These are phyloP conservation scores for Suillus placidus DNA, from an alignment of 768 basidiomycete genomes.

Conservation along the genomic window DNA sequence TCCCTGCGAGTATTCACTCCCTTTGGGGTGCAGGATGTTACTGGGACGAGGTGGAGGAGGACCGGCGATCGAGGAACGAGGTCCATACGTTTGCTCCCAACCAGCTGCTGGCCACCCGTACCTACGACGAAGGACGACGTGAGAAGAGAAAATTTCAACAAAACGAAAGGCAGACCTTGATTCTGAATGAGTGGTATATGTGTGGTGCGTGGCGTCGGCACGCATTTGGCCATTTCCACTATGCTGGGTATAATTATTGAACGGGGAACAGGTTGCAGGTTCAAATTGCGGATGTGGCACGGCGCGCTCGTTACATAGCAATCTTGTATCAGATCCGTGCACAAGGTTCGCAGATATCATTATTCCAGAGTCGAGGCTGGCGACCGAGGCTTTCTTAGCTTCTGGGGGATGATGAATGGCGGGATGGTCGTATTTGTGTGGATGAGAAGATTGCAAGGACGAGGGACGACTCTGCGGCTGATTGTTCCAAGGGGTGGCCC, in stretches of 20 bases:
- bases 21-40: conserved; percentile 11
- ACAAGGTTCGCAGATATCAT: conserved; percentile 13
- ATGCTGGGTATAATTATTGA: neutral
- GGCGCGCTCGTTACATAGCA: conserved; percentile 7
- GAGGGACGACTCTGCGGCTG: neutral
- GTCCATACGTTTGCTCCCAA: conserved; percentile 22
- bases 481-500: conserved; percentile 10
- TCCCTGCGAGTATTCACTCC: conserved; percentile 8
- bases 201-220: neutral
- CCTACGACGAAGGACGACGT: conserved; percentile 4
- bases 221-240: conserved; percentile 3
- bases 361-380: conserved; percentile 18
- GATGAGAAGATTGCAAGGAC: neutral
- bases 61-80: neutral
- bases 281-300: conserved; percentile 9
- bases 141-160: neutral
- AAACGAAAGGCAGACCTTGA: conserved; percentile 16
- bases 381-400: conserved; percentile 16
- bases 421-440: conserved; percentile 16
- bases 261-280: neutral
- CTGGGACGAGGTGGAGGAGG: conserved; percentile 8
- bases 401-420: conserved; percentile 10
- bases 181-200: conserved; percentile 6
- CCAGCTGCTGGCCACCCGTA: conserved; percentile 20
- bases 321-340: conserved; percentile 10